Evolutionary conservation across 768 basidiomycete genomes (phyloP), one percentile per base, ranked within the genome.

Genomic region (Rossbeevera mucosa): DNA sequence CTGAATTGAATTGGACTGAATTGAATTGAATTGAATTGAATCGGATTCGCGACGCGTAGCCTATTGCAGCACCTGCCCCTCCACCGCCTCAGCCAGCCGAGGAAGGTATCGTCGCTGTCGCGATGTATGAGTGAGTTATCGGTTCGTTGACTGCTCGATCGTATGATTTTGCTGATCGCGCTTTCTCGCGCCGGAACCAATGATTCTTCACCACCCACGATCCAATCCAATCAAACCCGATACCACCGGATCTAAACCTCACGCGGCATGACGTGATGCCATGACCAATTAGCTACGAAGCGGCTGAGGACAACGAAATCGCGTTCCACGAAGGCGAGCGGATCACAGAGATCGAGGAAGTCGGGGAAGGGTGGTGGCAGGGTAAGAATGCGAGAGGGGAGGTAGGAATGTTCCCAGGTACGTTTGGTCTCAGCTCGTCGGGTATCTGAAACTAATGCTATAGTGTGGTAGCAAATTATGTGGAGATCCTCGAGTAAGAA

Each of bases 291-390:
- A 94, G 90, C 57, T 95, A 94, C 62, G 90, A 92, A 9, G 91
- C 94, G 0, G 82, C 82, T 0, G 94, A 96, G 64, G 92, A 93
- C 59, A 96, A 97, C 63, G 94, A 96, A 64, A 71, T 96, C 25
- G 78, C 84, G 3, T 92, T 97, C 79, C 73, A 66, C 26, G 93
- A 92, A 66, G 91, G 90, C 24, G 93, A 94, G 30, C 71, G 74
- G 51, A 89, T 96, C 64, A 76, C 74, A 16, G 76, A 86, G 50
- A 88, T 96, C 48, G 88, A 91, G 62, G 82, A 85, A 48, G 83
- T 81, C 6, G 85, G 82, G 8, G 90, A 91, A n/a, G 91, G 91
- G 59, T 93, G 91, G 91, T 93, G 91, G 91, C 76, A 83, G 56
- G 90, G 91, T 3, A 79, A 71, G 60, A 79, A 80, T 58, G 45